These are phyloP conservation scores for Pascua guehoae DNA, from an alignment of 1,284 basidiomycete species.

Conservation along the genomic window DNA sequence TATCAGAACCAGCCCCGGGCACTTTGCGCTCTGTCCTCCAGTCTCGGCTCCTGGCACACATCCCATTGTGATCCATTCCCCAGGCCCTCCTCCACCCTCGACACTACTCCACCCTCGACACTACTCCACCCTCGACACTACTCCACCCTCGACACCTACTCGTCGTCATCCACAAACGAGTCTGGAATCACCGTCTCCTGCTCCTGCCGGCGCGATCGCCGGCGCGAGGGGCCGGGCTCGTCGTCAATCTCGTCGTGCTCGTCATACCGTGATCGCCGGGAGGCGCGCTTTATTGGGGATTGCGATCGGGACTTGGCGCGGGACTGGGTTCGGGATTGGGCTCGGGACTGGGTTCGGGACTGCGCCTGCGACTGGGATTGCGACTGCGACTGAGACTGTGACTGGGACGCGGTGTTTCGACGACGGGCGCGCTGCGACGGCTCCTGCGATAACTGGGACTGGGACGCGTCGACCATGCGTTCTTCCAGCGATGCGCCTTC, in stretches of 20 bases:
- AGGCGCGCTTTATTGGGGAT: not conserved
- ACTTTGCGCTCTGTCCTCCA: too few species aligned
- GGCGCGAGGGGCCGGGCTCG: too few species aligned
- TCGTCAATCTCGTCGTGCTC: too few species aligned
- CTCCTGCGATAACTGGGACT: not conserved
- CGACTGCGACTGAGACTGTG: not conserved
- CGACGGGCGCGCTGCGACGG: not conserved
- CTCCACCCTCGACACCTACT: too few species aligned
- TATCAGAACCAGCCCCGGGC: too few species aligned
- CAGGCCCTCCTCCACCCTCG: too few species aligned
- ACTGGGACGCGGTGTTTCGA: not conserved
- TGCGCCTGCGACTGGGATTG: conserved; percentile 1
- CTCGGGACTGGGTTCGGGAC: not conserved
- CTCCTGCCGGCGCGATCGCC: too few species aligned
- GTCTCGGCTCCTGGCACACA: too few species aligned
- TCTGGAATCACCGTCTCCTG: conserved; percentile 12
- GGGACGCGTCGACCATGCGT: not conserved
- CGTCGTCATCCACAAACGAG: conserved; percentile 4
- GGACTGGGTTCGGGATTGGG: not conserved
- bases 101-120: too few species aligned
- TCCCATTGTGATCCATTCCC: too few species aligned
- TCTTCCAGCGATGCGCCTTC: not conserved
- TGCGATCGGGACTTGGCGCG: not conserved
- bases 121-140: too few species aligned
- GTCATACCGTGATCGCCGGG: not conserved